Evolutionary conservation across 202 grass and related monocot species (phyloP), one percentile per base, ranked within the genome.

Genomic region (Hordeum pubiflorum): DNA sequence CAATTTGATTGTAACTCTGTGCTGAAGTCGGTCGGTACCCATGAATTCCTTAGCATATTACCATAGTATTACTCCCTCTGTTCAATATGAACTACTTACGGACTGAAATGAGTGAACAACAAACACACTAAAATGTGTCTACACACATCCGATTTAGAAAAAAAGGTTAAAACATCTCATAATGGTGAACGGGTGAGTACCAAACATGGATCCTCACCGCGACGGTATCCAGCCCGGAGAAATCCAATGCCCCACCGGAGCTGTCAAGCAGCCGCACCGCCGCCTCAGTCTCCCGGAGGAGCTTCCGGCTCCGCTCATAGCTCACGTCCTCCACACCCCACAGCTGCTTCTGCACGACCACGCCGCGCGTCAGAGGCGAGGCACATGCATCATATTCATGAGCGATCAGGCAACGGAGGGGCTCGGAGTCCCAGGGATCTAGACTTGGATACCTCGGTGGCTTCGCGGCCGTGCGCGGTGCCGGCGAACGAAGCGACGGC

Each of bases 401-500:
- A 33, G 32, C n/a, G 75, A 73, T 4, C 46, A 13, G 8, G 34
- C 63, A 46, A 64, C 20, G 29, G 29, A n/a, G 13, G 38, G 66
- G 38, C 23, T 23, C 4, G 31, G n/a, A 2, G 20, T 12, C 13
- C 59, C 59, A 36, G 13, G n/a, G 71, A 14, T 4, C 9, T 5
- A 12, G 11, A 43, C 6, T 24, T 36, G 0, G 15, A 40, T 67
- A 93, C 91, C 91, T 86, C 88, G 56, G 86, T 79, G 41, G 83
- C 83, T 27, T 93, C 77, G 50, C 88, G 88, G 57, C 88, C 91
- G 18, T 89, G 83, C 34, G 48, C 43, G 41, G 91, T 93, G 77
- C 91, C 88, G 6, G 91, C 88, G 58, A 91, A 93, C 22, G 80
- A 76, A 9, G 91, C 86, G 81, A 93, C 88, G 31, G 86, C 72